Percentiles rank a stretch among this genome's conserved stretches.
phyloP scores from a whole-genome alignment of 2,329 filamentous ascomycete genomes.

The Rutstroemia sydowiana region DNA sequence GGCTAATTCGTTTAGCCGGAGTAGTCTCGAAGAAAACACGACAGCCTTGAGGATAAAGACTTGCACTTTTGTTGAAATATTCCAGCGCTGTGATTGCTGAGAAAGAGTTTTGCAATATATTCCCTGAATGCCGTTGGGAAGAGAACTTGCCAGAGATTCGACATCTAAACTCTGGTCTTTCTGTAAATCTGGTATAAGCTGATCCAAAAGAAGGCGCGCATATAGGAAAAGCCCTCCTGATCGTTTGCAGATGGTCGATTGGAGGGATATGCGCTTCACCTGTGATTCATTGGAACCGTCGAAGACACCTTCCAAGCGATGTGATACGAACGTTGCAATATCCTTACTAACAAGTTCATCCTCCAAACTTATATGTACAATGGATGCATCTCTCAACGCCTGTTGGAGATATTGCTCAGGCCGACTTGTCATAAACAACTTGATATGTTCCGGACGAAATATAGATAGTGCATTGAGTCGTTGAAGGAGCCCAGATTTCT shows the following conservation, averaged over 20 bases:
- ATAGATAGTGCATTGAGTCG: conserved; percentile 29
- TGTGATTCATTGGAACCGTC: background rate
- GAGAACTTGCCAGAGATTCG: background rate
- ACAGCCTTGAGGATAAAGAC: conserved; percentile 16
- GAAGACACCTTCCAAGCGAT: background rate
- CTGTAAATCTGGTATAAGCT: background rate
- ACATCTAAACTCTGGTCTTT: background rate
- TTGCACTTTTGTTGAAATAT: conserved; percentile 11
- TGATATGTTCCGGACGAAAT: conserved; percentile 30
- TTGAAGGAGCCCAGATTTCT: conserved; percentile 30
- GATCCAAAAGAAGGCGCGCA: background rate
- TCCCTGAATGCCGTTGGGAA: conserved; percentile 21
- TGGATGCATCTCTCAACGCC: conserved; percentile 22
- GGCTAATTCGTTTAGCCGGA: conserved; percentile 13
- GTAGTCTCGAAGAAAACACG: conserved; percentile 17
- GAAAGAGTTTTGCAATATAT: conserved; percentile 22
- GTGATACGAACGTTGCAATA: conserved; percentile 1
- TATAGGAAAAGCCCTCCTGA: conserved; percentile 1
- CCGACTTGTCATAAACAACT: conserved; percentile 38
- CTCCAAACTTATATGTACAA: conserved; percentile 33
- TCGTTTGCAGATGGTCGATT: background rate
- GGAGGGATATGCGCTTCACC: background rate
- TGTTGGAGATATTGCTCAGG: conserved; percentile 30
- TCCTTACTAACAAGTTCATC: conserved; percentile 33
- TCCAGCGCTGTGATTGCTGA: conserved; percentile 9